A percentile compares a stretch with the other conserved stretches of the same genome.
Evolutionary conservation across 148 eudicot genomes (phyloP).

Genomic region (Dianthus caryophyllus): DNA sequence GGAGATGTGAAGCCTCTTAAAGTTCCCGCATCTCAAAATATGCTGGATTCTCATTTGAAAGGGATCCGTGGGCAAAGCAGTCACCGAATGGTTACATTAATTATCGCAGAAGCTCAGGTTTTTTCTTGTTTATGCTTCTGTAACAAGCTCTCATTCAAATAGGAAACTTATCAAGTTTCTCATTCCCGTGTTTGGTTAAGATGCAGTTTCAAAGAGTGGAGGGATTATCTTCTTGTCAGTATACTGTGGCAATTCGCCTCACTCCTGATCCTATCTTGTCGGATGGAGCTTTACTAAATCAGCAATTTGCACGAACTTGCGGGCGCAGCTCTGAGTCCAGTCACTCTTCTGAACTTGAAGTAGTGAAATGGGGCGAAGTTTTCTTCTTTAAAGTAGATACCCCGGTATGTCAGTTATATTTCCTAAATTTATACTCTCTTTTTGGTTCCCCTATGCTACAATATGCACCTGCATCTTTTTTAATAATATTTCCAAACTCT

Average conservation of each 20-base stretch:
- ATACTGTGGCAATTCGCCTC: constrained; percentile 59
- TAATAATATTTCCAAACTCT: neutral
- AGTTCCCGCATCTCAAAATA: constrained; percentile 79
- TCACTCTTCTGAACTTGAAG: constrained; percentile 46
- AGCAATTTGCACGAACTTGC: constrained; percentile 85
- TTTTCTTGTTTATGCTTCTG: constrained; percentile 13
- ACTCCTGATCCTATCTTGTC: constrained; percentile 35
- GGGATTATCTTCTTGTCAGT: constrained; percentile 67
- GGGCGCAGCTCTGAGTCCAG: constrained; percentile 48
- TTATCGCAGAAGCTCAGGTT: constrained; percentile 86
- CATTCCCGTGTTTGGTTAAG: constrained; percentile 4
- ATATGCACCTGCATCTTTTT: neutral
- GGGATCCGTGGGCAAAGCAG: constrained; percentile 48
- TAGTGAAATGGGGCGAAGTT: constrained; percentile 78
- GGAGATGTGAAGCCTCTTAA: constrained; percentile 74
- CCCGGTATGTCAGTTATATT: constrained; percentile 43
- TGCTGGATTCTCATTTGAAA: constrained; percentile 79
- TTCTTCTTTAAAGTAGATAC: constrained; percentile 86
- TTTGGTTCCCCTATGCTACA: neutral
- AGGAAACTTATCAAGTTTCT: neutral
- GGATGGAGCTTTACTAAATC: constrained; percentile 37
- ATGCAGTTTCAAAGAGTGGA: constrained; percentile 58
- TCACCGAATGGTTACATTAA: constrained; percentile 62
- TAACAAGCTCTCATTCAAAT: neutral
- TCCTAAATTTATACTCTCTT: neutral